phyloP scores from a whole-genome alignment of 139 green algal genomes.

The Asterochloris sp. region DNA sequence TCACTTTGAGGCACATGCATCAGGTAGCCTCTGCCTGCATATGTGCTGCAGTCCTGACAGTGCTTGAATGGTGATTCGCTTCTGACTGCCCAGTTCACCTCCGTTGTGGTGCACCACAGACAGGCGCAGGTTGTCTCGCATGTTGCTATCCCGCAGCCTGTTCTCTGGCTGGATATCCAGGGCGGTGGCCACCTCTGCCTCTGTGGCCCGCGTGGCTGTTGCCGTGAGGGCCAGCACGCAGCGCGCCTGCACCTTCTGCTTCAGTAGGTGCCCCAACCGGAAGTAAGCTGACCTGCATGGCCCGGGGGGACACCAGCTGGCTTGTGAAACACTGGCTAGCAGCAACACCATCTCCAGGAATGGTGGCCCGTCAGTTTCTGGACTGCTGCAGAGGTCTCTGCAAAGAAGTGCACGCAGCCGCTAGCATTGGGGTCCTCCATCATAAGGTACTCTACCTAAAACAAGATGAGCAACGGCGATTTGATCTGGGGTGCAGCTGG shows the following conservation, averaged over 20 bases:
- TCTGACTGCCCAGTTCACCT: conserved; percentile 3
- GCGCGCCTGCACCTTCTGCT: conserved; percentile 37
- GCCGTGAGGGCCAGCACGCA: conserved; percentile 85
- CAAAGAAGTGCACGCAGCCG: too few species aligned
- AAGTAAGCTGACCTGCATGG: conserved; percentile 31
- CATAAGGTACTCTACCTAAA: too few species aligned
- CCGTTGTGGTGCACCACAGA: conserved; percentile 35
- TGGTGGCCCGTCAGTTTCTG: background rate
- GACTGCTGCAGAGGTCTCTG: too few species aligned
- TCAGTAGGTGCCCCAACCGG: conserved; percentile 63
- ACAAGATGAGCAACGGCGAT: too few species aligned
- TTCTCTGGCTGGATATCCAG: conserved; percentile 51
- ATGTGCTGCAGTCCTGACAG: background rate
- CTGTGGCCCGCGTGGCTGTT: conserved; percentile 75
- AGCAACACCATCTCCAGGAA: background rate
- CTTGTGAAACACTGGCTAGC: background rate
- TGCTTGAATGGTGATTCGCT: too few species aligned
- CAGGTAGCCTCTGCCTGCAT: background rate
- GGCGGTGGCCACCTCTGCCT: conserved; percentile 46
- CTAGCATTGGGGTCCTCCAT: too few species aligned
- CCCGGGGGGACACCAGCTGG: background rate
- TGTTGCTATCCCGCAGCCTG: conserved; percentile 52
- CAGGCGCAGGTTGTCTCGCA: conserved; percentile 78
- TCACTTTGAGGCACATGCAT: background rate
- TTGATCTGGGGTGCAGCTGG: too few species aligned